Evolutionary conservation across 345 rosid species (phyloP).

Genomic region (Arabidopsis thaliana): DNA sequence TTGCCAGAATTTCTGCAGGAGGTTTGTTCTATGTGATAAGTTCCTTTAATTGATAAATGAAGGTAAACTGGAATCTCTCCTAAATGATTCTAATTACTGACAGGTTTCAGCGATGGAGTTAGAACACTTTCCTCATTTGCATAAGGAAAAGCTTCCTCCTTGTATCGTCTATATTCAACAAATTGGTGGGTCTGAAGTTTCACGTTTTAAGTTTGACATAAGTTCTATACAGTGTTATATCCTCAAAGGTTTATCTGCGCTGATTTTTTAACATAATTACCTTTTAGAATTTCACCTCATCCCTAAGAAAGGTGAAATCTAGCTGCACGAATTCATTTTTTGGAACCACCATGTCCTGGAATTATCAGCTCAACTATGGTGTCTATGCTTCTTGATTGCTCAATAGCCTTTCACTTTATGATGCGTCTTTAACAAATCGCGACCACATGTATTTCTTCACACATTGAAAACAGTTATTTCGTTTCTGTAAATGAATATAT

Average conservation of each 20-base stretch:
- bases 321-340: constrained; percentile 2
- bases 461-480: constrained; percentile 5
- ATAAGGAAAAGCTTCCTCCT: constrained; percentile 60
- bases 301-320: constrained; percentile 11
- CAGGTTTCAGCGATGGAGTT: constrained; percentile 85
- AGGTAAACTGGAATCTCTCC: constrained; percentile 15
- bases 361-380: constrained; percentile 20
- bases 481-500: constrained; percentile 21
- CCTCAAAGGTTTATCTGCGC: not conserved
- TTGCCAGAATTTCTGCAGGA: constrained; percentile 87
- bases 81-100: constrained; percentile 34
- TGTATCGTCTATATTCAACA: constrained; percentile 80
- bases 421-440: constrained; percentile 10
- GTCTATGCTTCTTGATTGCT: constrained; percentile 38
- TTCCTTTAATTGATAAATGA: constrained; percentile 26
- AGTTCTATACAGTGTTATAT: not conserved
- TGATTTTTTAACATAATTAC: constrained; percentile 5
- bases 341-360: constrained; percentile 21
- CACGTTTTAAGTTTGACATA: constrained; percentile 19
- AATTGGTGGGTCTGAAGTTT: constrained; percentile 66
- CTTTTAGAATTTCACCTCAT: not conserved
- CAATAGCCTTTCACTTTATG: constrained; percentile 25
- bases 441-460: constrained; percentile 9
- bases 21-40: constrained; percentile 54
- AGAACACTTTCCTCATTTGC: constrained; percentile 64